A percentile compares a stretch with the other conserved stretches of the same genome.
These are phyloP conservation scores for Mariannaea elegans DNA, from an alignment of 2,329 filamentous ascomycete species.

Conservation along the genomic window DNA sequence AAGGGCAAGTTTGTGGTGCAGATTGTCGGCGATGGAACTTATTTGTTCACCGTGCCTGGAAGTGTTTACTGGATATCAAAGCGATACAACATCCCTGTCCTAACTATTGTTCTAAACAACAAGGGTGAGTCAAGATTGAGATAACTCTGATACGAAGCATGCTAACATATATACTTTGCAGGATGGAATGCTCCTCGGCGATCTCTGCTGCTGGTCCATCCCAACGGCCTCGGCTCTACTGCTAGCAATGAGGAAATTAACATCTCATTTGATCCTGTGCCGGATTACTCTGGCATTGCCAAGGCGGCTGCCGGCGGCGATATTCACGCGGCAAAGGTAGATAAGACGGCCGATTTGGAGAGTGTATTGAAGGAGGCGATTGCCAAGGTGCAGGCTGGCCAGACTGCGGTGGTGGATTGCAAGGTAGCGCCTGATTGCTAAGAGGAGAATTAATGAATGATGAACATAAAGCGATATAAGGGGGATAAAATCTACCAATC, in stretches of 20 bases:
- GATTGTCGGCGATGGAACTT: conserved; percentile 66
- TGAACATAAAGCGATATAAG: not conserved
- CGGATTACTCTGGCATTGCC: conserved; percentile 68
- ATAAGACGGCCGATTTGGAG: conserved; percentile 57
- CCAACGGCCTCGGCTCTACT: conserved; percentile 62
- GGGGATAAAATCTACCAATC: too few relatives aligned
- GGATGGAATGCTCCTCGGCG: conserved; percentile 69
- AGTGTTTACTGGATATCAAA: conserved; percentile 66
- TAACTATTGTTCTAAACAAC: conserved; percentile 67
- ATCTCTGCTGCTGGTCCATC: conserved; percentile 66
- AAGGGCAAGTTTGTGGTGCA: conserved; percentile 61
- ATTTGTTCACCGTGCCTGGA: conserved; percentile 62
- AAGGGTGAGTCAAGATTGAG: conserved; percentile 50
- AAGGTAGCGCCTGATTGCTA: conserved; percentile 58
- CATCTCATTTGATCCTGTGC: conserved; percentile 66
- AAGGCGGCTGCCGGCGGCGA: conserved; percentile 67
- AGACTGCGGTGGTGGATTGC: conserved; percentile 63
- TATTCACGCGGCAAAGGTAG: conserved; percentile 58
- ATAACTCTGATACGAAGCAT: too few relatives aligned
- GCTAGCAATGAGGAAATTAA: conserved; percentile 70
- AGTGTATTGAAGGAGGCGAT: conserved; percentile 59
- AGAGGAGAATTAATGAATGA: conserved; percentile 18
- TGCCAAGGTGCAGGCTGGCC: conserved; percentile 58
- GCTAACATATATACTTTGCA: conserved; percentile 30
- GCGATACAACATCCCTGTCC: conserved; percentile 62